A percentile compares a stretch with the other conserved stretches of the same genome.
These are phyloP conservation scores for Tylopilus orsonianus DNA, from an alignment of 1,284 basidiomycete species.

Conservation along the genomic window DNA sequence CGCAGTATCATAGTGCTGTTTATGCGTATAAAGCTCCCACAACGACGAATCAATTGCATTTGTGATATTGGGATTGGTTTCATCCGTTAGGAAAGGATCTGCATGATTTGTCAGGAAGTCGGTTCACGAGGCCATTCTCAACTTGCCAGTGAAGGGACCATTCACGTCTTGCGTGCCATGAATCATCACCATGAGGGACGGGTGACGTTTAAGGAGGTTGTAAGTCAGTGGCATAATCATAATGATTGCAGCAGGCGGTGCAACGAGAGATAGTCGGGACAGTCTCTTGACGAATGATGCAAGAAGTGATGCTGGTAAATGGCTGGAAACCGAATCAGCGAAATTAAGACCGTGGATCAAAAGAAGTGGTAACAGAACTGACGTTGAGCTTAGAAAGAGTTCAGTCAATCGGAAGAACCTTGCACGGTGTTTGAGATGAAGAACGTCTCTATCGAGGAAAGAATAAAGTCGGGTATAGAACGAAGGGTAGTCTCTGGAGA, in stretches of 20 bases:
- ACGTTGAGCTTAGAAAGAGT: constrained; percentile 89
- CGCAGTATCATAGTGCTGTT: constrained; percentile 81
- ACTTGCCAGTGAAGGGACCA: constrained; percentile 41
- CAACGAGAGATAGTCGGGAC: constrained; percentile 78
- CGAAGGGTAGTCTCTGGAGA: constrained; percentile 83
- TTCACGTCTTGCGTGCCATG: constrained; percentile 60
- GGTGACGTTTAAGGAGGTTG: constrained; percentile 92
- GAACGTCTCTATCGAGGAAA: constrained; percentile 82
- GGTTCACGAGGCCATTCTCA: not conserved
- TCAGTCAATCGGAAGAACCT: constrained; percentile 95
- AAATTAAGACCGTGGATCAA: not conserved
- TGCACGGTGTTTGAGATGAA: constrained; percentile 91
- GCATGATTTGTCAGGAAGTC: constrained; percentile 6
- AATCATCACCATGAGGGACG: constrained; percentile 90
- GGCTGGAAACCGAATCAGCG: constrained; percentile 45
- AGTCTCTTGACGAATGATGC: constrained; percentile 95
- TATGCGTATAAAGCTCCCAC: constrained; percentile 88
- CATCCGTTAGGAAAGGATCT: constrained; percentile 76
- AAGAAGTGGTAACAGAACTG: constrained; percentile 33
- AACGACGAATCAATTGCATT: constrained; percentile 83
- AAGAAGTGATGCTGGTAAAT: constrained; percentile 84
- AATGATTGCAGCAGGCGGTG: constrained; percentile 89
- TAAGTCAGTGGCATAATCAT: constrained; percentile 93
- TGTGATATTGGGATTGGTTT: constrained; percentile 76
- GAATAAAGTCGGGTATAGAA: constrained; percentile 95